Evolutionary conservation across 1,139 yeast genomes (phyloP), one percentile per base, ranked within the genome.

Genomic region (Zygoascus hellenicus): DNA sequence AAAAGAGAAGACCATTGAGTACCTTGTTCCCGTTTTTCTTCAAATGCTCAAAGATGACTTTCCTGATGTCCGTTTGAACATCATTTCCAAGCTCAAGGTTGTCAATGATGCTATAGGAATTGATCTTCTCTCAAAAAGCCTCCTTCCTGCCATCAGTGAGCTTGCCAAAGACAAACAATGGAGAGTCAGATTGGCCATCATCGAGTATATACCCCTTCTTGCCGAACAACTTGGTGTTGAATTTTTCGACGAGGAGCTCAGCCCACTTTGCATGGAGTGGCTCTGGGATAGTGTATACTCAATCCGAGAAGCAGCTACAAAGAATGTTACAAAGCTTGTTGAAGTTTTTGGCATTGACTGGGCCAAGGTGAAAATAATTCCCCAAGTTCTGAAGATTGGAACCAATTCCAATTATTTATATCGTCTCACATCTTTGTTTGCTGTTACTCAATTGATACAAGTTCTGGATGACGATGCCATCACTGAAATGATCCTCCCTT

Each of bases 241-340:
- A 17, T 89, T 92, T 63, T 94, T 94, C 69, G 94, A 92, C 66
- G 84, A 87, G 61, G 96, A 92, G 60, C 74, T 94, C 58, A 90
- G 95, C 53, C 81, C 86, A 43, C 73, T 94, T 57, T 94, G 97
- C 63, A 79, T 94, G 80, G 85, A 92, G 17, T 94, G 98, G 97
- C 74, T 94, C 56, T 90, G 97, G 96, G 99, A 94, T 69, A 86
- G 94, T 13, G 98, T 94, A 37, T 92, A 80, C 67, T 92, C 97
- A 6, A 90, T 94, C 54, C 81, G 99, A 67, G 95, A 89, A 58
- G 98, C 98, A 11, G 97, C 97, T 1, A 96, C 94, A 32, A 70
- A 75, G 51, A 94, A 90, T 65, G 73, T 92, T 58, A 81, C 78
- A 57, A 83, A 84, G 59, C 74, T 94, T 58, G 82, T 96, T 3